Conservation (phyloP, 495 filamentous ascomycete genomes). For the Trypethelium eluteriae region DNA sequence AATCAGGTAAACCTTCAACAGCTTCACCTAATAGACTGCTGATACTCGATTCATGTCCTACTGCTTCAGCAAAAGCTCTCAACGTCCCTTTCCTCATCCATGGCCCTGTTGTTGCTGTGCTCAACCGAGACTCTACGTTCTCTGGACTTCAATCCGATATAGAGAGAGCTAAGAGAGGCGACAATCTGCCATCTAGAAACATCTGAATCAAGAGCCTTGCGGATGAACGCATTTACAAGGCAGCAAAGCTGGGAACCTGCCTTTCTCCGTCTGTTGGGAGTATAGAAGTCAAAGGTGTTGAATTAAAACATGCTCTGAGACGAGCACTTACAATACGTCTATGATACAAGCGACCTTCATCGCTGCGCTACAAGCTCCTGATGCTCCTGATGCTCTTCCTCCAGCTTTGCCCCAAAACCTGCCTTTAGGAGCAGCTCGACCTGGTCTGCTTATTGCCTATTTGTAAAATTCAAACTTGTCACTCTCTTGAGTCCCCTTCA, state of each 20-base stretch:
- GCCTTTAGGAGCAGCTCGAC: neutral
- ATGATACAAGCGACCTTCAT: neutral
- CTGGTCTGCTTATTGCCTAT: conserved; percentile 18
- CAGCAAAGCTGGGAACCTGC: neutral
- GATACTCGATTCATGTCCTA: neutral
- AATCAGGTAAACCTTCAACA: neutral
- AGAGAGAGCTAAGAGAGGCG: too few relatives aligned
- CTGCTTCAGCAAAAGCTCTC: neutral
- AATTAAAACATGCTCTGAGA: neutral
- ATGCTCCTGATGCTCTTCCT: neutral
- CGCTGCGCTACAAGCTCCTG: neutral
- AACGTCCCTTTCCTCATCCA: neutral
- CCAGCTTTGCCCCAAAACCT: neutral
- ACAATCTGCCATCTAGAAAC: too few relatives aligned
- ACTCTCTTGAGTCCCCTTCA: conserved; percentile 77
- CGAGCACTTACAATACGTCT: neutral
- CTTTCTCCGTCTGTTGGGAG: neutral
- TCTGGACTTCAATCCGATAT: too few relatives aligned
- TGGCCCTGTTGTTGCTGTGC: neutral
- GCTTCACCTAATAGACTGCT: neutral
- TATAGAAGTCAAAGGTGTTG: neutral
- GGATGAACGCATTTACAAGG: too few relatives aligned
- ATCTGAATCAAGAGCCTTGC: too few relatives aligned
- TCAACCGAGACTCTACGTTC: too few relatives aligned
- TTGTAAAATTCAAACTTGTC: conserved; percentile 68